phyloP scores from a whole-genome alignment of 495 filamentous ascomycete genomes.

The Neurospora sp. region DNA sequence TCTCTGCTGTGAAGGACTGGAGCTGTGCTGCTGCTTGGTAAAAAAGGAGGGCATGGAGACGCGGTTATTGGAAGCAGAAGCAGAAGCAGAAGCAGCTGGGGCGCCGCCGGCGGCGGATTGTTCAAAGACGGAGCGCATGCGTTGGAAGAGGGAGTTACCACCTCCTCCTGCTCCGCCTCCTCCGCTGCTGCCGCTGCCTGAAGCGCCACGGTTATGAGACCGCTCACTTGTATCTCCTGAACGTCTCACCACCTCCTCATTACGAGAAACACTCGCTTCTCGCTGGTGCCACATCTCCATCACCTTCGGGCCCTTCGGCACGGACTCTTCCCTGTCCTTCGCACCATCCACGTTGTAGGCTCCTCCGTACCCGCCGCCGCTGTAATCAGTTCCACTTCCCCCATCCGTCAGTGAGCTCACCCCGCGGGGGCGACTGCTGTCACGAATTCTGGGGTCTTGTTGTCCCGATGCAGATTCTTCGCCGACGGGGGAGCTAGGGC shows the following conservation, averaged over 20 bases:
- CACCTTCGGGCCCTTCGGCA: background rate
- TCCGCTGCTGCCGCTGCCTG: background rate
- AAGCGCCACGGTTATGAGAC: background rate
- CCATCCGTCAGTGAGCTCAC: background rate
- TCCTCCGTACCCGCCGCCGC: background rate
- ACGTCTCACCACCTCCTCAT: background rate
- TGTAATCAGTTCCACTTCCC: conserved; percentile 2
- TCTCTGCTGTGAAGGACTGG: background rate
- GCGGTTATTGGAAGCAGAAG: background rate
- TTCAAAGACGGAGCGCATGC: conserved; percentile 26
- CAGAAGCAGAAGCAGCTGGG: background rate
- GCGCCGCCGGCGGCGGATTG: background rate
- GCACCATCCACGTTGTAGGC: background rate
- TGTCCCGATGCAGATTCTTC: background rate
- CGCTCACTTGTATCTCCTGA: background rate
- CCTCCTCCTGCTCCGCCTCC: background rate
- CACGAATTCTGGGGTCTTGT: conserved; percentile 6
- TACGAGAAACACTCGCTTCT: background rate
- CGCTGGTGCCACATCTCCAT: background rate
- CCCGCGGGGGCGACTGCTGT: background rate
- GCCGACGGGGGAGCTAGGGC: background rate
- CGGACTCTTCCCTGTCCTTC: background rate
- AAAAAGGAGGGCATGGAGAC: background rate
- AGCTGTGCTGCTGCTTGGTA: background rate
- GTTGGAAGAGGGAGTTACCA: conserved; percentile 17